These are phyloP conservation scores for Fusarium penzigii DNA, from an alignment of 2,329 filamentous ascomycete genomes.

Conservation along the genomic window DNA sequence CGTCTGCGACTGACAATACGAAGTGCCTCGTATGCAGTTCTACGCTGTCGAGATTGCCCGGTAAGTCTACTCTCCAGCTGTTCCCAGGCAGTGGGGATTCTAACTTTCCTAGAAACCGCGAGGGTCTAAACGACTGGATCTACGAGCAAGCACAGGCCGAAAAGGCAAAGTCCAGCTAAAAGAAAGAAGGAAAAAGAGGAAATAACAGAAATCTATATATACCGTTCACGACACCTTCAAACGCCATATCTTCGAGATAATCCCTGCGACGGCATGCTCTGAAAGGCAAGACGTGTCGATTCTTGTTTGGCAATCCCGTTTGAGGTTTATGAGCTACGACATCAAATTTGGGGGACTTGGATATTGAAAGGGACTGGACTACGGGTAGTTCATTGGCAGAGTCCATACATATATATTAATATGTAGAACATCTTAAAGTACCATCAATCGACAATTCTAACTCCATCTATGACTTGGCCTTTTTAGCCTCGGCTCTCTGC, in stretches of 20 bases:
- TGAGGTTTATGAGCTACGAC: no score
- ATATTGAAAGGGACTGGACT: no score
- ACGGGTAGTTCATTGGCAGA: no score
- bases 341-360: no score
- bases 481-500: constrained; percentile 41
- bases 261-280: no score
- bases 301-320: no score
- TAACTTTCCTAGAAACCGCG: constrained; percentile 67
- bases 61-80: constrained; percentile 13
- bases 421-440: no score
- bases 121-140: constrained; percentile 94
- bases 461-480: not conserved
- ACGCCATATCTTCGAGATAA: no score
- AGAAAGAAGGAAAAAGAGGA: not conserved
- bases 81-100: not conserved
- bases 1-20: not conserved
- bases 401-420: no score
- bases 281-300: no score
- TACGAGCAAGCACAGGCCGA: constrained; percentile 77
- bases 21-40: constrained; percentile 58
- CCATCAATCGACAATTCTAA: not conserved
- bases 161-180: constrained; percentile 39
- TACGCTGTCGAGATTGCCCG: constrained; percentile 56
- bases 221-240: not conserved
- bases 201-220: constrained; percentile 7